phyloP scores from a whole-genome alignment of 805 yeast genomes.

The Clavispora vitiphila region DNA sequence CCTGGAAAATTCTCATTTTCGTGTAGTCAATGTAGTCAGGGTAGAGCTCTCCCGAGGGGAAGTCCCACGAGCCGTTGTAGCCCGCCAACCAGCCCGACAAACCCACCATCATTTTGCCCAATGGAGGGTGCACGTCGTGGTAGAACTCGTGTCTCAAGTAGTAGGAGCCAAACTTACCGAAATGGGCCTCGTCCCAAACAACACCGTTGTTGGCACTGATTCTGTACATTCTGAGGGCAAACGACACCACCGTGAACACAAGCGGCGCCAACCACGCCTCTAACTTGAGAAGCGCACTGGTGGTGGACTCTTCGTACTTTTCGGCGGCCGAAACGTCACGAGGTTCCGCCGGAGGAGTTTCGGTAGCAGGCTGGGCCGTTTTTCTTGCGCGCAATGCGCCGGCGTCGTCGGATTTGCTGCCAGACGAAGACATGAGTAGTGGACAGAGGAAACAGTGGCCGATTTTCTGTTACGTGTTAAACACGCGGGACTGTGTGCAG shows the following conservation, averaged over 20 bases:
- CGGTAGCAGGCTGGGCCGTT: not conserved
- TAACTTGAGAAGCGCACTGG: constrained; percentile 20
- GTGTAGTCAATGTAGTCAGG: constrained; percentile 77
- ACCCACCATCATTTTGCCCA: constrained; percentile 78
- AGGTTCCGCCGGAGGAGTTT: not conserved
- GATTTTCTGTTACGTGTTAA: constrained; percentile 3
- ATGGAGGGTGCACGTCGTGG: constrained; percentile 84
- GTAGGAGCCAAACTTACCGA: constrained; percentile 81
- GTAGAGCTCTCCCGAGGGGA: constrained; percentile 74
- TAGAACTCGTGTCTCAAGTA: constrained; percentile 75
- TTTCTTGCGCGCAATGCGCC: constrained; percentile 4
- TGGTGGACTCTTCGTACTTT: constrained; percentile 13
- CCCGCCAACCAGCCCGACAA: constrained; percentile 76
- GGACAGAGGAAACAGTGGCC: not conserved
- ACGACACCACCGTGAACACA: constrained; percentile 62
- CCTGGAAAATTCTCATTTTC: constrained; percentile 84
- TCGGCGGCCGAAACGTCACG: constrained; percentile 12
- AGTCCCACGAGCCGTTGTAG: constrained; percentile 83
- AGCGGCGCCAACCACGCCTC: constrained; percentile 51
- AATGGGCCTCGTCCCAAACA: constrained; percentile 90
- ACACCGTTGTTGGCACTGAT: constrained; percentile 65
- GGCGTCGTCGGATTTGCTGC: constrained; percentile 7
- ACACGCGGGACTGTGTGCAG: not conserved
- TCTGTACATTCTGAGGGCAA: constrained; percentile 68
- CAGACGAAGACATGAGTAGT: constrained; percentile 14